Percentiles rank a stretch among this genome's conserved stretches.
Evolutionary conservation across 2,329 filamentous ascomycete species (phyloP).

Genomic region (Fusarium anguioides): DNA sequence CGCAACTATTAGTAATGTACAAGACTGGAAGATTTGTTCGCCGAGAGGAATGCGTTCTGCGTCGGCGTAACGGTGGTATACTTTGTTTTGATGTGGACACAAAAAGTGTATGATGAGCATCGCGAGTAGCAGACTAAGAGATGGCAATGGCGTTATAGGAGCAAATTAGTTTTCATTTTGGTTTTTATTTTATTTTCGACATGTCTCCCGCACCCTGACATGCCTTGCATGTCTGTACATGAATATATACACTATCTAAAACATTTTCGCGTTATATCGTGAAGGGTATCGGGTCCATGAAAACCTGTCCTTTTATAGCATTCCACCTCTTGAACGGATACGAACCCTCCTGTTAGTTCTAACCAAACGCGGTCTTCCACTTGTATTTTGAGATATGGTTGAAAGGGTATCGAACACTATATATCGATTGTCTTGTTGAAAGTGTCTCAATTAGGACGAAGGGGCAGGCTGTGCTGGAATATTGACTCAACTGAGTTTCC

Average conservation of each 20-base stretch:
- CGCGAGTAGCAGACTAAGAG: neutral
- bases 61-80: slow-evolving; percentile 1
- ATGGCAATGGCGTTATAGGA: neutral
- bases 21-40: neutral
- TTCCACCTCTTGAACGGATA: neutral
- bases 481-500: neutral
- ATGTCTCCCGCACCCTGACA: neutral
- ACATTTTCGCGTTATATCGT: slow-evolving; percentile 16
- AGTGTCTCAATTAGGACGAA: neutral
- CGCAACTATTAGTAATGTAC: neutral
- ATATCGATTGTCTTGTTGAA: neutral
- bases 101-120: neutral
- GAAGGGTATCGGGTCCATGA: slow-evolving; percentile 17
- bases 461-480: neutral
- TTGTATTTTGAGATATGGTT: neutral
- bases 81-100: neutral
- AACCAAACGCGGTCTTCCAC: neutral
- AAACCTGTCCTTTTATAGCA: neutral
- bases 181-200: neutral
- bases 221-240: neutral
- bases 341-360: neutral
- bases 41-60: neutral
- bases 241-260: slow-evolving; percentile 3
- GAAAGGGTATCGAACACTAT: neutral
- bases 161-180: neutral